A percentile compares a stretch with the other conserved stretches of the same genome.
Conservation (phyloP, 352 stramenopile species). For the Phytophthora agathidicida region DNA sequence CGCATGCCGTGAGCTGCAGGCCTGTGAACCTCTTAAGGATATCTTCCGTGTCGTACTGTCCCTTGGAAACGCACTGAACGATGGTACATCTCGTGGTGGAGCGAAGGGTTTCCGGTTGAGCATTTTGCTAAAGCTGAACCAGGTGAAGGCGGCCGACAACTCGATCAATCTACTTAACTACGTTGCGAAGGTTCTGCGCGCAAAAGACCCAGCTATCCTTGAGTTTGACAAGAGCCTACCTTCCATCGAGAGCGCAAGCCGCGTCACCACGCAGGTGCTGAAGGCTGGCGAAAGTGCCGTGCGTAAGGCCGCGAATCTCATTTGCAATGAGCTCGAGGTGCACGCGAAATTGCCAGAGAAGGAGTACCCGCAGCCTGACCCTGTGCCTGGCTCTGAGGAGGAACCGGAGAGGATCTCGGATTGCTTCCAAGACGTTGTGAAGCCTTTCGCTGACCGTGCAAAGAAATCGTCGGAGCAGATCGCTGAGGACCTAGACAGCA, state of each 20-base stretch:
- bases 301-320: conserved; percentile 71
- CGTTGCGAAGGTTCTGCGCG: conserved; percentile 69
- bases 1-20: conserved; percentile 90
- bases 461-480: conserved; percentile 68
- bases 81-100: conserved; percentile 79
- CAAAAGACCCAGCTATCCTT: conserved; percentile 69
- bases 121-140: conserved; percentile 89
- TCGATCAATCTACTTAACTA: conserved; percentile 87
- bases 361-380: conserved; percentile 38
- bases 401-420: conserved; percentile 55
- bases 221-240: conserved; percentile 78
- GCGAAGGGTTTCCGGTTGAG: conserved; percentile 90
- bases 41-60: conserved; percentile 87
- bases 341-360: conserved; percentile 64
- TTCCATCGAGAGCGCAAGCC: conserved; percentile 77
- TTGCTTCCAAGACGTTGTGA: conserved; percentile 78
- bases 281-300: conserved; percentile 78
- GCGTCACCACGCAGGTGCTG: conserved; percentile 78
- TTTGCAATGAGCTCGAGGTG: conserved; percentile 71
- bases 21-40: conserved; percentile 87
- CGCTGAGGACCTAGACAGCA: conserved; percentile 54
- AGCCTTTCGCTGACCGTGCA: conserved; percentile 74
- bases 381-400: conserved; percentile 24
- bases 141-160: conserved; percentile 86
- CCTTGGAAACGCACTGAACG: conserved; percentile 92